Percentiles rank a stretch among this genome's conserved stretches.
These are phyloP conservation scores for Hymenoscyphus occultus DNA, from an alignment of 2,329 filamentous ascomycete species.

Conservation along the genomic window DNA sequence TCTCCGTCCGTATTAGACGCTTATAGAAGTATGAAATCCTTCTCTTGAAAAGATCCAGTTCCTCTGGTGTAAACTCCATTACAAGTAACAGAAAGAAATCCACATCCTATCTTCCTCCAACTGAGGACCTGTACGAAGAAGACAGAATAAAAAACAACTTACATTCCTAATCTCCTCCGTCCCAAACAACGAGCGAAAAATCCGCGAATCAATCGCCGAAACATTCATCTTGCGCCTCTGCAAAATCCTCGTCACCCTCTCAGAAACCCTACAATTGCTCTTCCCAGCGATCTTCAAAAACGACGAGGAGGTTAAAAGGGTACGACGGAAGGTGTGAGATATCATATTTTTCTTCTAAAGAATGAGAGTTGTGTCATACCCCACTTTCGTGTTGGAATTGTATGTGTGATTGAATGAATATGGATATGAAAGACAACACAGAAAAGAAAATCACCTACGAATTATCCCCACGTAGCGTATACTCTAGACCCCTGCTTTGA, in stretches of 20 bases:
- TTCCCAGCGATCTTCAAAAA: not conserved
- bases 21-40: too few relatives aligned
- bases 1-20: not conserved
- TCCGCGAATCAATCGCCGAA: constrained; percentile 45
- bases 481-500: not conserved
- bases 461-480: not conserved
- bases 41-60: too few relatives aligned
- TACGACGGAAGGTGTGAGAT: not conserved
- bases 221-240: constrained; percentile 24
- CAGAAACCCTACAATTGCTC: not conserved
- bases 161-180: constrained; percentile 48
- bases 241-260: not conserved
- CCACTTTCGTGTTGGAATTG: not conserved
- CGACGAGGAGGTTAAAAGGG: not conserved
- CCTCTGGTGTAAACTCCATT: too few relatives aligned
- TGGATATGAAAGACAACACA: not conserved
- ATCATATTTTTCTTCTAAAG: not conserved
- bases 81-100: too few relatives aligned
- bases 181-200: constrained; percentile 51
- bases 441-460: not conserved
- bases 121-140: not conserved
- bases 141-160: not conserved
- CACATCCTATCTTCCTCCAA: not conserved
- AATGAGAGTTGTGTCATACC: not conserved
- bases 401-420: not conserved